Evolutionary conservation across 2,329 filamentous ascomycete genomes (phyloP).

Genomic region (Ceratocystis smalleyi): DNA sequence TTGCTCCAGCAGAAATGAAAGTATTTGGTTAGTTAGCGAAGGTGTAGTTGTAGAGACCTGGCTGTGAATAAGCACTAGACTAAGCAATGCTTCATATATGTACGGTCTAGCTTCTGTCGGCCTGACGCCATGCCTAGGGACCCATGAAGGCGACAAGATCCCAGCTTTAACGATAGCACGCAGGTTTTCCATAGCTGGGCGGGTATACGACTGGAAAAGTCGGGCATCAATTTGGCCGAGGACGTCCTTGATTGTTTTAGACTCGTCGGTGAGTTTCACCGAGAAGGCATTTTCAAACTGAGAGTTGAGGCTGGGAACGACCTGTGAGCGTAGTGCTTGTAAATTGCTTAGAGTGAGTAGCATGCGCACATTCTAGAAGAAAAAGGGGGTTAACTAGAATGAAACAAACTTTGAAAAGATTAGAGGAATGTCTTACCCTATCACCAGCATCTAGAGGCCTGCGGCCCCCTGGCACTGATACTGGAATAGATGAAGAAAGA

Average conservation of each 20-base stretch:
- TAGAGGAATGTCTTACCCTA: constrained; percentile 30
- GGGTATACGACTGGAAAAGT: constrained; percentile 84
- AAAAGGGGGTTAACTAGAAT: background rate
- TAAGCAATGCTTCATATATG: constrained; percentile 72
- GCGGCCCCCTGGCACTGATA: constrained; percentile 22
- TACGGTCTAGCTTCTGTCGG: constrained; percentile 73
- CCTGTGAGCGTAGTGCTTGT: constrained; percentile 61
- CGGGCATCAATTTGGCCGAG: constrained; percentile 78
- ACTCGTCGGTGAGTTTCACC: constrained; percentile 85
- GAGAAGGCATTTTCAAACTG: constrained; percentile 91
- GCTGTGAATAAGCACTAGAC: constrained; percentile 79
- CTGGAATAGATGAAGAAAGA: constrained; percentile 18
- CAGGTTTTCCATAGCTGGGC: constrained; percentile 54
- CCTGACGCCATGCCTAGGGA: constrained; percentile 37
- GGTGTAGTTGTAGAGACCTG: constrained; percentile 69
- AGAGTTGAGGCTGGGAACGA: constrained; percentile 75
- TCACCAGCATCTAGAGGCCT: constrained; percentile 40
- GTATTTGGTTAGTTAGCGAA: constrained; percentile 61
- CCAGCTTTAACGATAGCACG: constrained; percentile 56
- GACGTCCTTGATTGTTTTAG: constrained; percentile 79
- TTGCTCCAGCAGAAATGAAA: constrained; percentile 76
- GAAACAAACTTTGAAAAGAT: background rate
- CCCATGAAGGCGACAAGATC: constrained; percentile 57
- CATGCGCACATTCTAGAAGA: constrained; percentile 65
- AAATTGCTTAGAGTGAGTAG: constrained; percentile 89